phyloP scores from a whole-genome alignment of 1,284 basidiomycete species.

The Leccinum ponderosum region DNA sequence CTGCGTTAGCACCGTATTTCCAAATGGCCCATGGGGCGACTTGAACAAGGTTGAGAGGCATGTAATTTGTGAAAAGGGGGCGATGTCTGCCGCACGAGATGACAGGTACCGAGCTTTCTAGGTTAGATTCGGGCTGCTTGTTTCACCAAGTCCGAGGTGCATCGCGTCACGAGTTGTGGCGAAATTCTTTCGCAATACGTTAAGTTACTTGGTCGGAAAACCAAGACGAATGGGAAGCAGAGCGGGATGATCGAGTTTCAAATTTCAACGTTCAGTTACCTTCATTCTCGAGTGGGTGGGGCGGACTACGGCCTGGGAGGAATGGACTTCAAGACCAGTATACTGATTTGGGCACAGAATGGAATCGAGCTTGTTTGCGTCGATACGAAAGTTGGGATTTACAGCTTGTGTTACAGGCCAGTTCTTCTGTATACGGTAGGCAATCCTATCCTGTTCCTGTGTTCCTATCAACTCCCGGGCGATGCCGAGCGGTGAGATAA shows the following conservation, averaged over 20 bases:
- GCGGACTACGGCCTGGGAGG: not conserved
- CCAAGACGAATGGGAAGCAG: not conserved
- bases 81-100: conserved; percentile 1
- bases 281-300: not conserved
- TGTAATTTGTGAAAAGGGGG: not conserved
- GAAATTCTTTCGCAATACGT: not conserved
- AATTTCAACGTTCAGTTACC: not conserved
- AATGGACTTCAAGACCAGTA: not conserved
- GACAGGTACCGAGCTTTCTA: conserved; percentile 5
- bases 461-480: conserved; percentile 4
- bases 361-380: not conserved
- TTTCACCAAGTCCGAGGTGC: no score
- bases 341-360: not conserved
- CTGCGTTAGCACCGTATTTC: conserved; percentile 1
- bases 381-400: not conserved
- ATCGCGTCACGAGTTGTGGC: conserved; percentile 1
- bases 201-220: not conserved
- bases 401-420: not conserved
- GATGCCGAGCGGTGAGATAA: conserved; percentile 3
- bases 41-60: not conserved
- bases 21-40: conserved; percentile 12
- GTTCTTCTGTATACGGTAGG: not conserved
- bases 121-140: not conserved
- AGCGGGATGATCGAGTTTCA: not conserved
- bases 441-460: not conserved